Base-by-base conservation (phyloP, 1,139 yeast genomes). In the Lodderomyces oxycetoniae region DNA sequence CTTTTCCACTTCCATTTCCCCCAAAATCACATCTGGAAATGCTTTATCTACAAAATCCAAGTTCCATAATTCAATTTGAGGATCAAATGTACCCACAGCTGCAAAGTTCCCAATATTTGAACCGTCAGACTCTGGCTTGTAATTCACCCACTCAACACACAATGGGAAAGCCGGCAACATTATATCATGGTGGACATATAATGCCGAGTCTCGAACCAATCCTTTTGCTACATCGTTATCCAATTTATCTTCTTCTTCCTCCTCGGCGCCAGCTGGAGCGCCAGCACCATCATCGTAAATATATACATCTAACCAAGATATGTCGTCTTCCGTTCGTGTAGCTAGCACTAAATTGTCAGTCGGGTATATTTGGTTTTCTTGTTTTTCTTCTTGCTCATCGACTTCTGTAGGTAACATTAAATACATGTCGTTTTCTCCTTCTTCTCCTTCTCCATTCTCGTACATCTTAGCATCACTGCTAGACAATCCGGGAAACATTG, bases 91-190 rank as follows among this genome's bases (percentile, higher is more conserved):
- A 54, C 98, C 97, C 43, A 91, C 71, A 10, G 98, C 98, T 2
- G 95, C 97, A 59, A 85, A 87, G 57, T 88, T 91, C 7, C 95
- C 96, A 26, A 79, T 64, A 42, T 74, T 71, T 23, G 55, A 57
- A 8, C 54, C 53, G 11, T 34, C 35, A 7, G 31, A n/a, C 2
- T 43, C 53, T 21, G 89, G 87, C 46, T 71, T 73, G 57, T 74
- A 84, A 57, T 87, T 84, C 42, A 91, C 61, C 96, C 98, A 89
- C 59, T 93, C 98, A 23, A 91, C 91, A 56, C 96, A 86, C 41
- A 91, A 70, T 28, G 99, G 99, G 71, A 91, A 91, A 2, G 96
- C 85, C 2, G 99, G 98, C 40, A 91, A 72, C 96, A 91, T 86
- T 46, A 91, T 66, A 57, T 93, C 98, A 61, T 91, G 99, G 55